Evolutionary conservation across 1,139 yeast species (phyloP).

Genomic region (Yarrowia galli): DNA sequence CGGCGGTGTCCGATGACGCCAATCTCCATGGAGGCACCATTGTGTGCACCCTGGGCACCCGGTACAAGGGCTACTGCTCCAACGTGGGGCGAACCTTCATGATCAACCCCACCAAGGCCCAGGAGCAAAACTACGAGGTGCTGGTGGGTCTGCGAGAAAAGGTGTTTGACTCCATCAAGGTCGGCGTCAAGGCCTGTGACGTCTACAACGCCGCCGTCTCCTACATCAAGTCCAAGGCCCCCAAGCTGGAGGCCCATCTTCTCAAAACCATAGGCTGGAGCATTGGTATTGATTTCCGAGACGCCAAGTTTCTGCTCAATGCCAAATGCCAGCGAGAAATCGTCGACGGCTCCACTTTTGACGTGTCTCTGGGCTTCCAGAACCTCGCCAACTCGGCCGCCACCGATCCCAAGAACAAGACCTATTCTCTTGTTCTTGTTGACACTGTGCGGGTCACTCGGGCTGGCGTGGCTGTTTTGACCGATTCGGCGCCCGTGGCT

Average conservation of each 20-base stretch:
- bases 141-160: conserved; percentile 67
- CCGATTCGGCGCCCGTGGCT: conserved; percentile 71
- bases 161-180: conserved; percentile 64
- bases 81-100: conserved; percentile 87
- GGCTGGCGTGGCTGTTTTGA: conserved; percentile 63
- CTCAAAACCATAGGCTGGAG: conserved; percentile 89
- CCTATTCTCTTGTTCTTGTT: conserved; percentile 75
- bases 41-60: conserved; percentile 80
- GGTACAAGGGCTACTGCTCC: conserved; percentile 90
- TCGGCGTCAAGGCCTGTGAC: conserved; percentile 70
- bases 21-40: conserved; percentile 80
- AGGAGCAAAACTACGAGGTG: conserved; percentile 81
- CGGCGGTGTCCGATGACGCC: conserved; percentile 76
- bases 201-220: conserved; percentile 70
- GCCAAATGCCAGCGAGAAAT: conserved; percentile 74
- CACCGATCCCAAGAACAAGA: conserved; percentile 58
- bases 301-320: conserved; percentile 75
- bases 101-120: conserved; percentile 84
- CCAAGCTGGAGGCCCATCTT: conserved; percentile 70
- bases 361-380: conserved; percentile 79
- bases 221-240: conserved; percentile 61
- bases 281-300: conserved; percentile 90
- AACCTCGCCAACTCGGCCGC: conserved; percentile 56
- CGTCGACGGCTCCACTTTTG: conserved; percentile 75
- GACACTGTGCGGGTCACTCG: conserved; percentile 77